A percentile compares a stretch with the other conserved stretches of the same genome.
These are phyloP conservation scores for Kluyveromyces nonfermentans DNA, from an alignment of 805 yeast species.

Conservation along the genomic window DNA sequence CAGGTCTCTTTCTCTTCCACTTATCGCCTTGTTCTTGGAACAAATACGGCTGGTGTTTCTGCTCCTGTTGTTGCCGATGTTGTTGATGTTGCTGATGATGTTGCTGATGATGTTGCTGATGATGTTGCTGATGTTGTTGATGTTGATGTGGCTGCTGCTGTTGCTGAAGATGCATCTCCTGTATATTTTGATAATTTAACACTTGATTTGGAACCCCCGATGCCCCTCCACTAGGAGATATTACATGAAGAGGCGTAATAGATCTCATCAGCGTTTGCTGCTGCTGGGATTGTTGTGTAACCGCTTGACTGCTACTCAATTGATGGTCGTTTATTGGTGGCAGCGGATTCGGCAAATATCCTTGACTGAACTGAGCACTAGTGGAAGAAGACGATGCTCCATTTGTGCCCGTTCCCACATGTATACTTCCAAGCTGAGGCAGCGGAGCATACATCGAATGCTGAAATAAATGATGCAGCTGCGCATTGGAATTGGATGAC, in stretches of 20 bases:
- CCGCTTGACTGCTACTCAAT: slow-evolving; percentile 2
- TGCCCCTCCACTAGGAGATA: slow-evolving; percentile 1
- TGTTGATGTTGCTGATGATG: slow-evolving; percentile 5
- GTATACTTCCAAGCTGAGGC: slow-evolving; percentile 2
- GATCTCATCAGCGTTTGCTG: slow-evolving; percentile 1
- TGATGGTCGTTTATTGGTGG: slow-evolving; percentile 6
- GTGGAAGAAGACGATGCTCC: neutral
- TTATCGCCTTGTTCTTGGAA: slow-evolving; percentile 11
- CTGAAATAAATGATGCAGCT: slow-evolving; percentile 1
- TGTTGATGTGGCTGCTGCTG: slow-evolving; percentile 10
- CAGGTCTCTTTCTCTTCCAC: slow-evolving; percentile 30
- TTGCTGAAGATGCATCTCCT: slow-evolving; percentile 7
- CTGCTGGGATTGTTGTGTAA: slow-evolving; percentile 1
- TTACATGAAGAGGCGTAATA: slow-evolving; percentile 4
- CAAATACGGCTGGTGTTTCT: slow-evolving; percentile 4
- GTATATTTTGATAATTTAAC: slow-evolving; percentile 3
- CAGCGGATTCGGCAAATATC: slow-evolving; percentile 2
- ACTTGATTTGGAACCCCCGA: slow-evolving; percentile 3
- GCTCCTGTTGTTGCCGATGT: slow-evolving; percentile 4
- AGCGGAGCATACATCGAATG: slow-evolving; percentile 1
- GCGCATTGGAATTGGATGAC: slow-evolving; percentile 3
- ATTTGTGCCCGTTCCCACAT: slow-evolving; percentile 8
- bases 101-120: slow-evolving; percentile 9
- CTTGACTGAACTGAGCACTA: slow-evolving; percentile 4
- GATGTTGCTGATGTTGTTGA: slow-evolving; percentile 5